phyloP scores from a whole-genome alignment of 2,329 filamentous ascomycete species.

The Cyphellophora europaea region DNA sequence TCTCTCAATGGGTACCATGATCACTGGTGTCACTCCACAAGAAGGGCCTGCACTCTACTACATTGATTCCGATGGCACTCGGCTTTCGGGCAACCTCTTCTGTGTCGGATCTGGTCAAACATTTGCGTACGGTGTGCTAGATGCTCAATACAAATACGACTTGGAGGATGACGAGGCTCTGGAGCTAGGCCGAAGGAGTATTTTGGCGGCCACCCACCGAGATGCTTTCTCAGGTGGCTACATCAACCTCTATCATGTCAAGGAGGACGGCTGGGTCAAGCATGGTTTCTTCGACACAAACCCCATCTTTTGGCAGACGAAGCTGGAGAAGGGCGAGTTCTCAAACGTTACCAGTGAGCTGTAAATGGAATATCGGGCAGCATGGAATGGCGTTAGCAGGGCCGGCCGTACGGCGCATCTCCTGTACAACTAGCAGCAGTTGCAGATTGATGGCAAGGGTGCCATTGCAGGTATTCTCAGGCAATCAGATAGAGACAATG shows the following conservation, averaged over 20 bases:
- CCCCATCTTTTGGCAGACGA: conserved; percentile 99
- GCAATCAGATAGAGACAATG: no score
- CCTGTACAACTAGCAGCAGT: conserved; percentile 1
- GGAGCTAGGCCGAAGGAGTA: conserved; percentile 82
- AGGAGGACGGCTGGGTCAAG: conserved; percentile 98
- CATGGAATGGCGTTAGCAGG: background rate
- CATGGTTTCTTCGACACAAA: conserved; percentile 98
- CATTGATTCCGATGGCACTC: conserved; percentile 93
- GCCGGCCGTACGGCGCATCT: background rate
- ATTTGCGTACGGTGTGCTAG: conserved; percentile 95
- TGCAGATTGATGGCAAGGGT: no score
- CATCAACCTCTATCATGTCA: conserved; percentile 98
- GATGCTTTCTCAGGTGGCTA: conserved; percentile 98
- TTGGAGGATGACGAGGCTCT: conserved; percentile 79
- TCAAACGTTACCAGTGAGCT: conserved; percentile 64
- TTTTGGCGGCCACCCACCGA: conserved; percentile 89
- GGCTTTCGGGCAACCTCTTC: conserved; percentile 88
- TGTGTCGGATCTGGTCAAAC: conserved; percentile 98
- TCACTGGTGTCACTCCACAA: conserved; percentile 87
- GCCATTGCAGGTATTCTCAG: no score
- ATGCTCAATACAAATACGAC: conserved; percentile 90
- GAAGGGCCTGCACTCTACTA: conserved; percentile 98
- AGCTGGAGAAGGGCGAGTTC: conserved; percentile 97
- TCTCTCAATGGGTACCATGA: conserved; percentile 98
- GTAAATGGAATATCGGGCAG: background rate